Evolutionary conservation across 345 rosid genomes (phyloP).

Genomic region (Brassica juncea): DNA sequence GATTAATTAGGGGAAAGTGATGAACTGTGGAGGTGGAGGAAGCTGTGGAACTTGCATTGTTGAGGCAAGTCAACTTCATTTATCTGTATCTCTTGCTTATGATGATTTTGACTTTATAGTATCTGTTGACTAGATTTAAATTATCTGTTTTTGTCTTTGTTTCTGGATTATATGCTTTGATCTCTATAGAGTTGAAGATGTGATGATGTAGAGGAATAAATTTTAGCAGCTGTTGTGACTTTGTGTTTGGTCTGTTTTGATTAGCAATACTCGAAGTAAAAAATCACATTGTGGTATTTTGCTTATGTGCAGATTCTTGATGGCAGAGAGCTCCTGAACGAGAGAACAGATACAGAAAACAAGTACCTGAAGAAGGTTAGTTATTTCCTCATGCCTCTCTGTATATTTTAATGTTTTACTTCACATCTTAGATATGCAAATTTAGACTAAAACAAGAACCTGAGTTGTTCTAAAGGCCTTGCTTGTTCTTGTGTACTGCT

Average conservation of each 20-base stretch:
- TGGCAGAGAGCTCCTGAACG: conserved; percentile 73
- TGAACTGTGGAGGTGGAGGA: conserved; percentile 97
- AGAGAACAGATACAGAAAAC: conserved; percentile 70
- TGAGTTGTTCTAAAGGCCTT: neutral
- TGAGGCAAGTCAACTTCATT: neutral
- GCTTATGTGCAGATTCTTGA: conserved; percentile 61
- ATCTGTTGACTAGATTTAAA: too few species aligned
- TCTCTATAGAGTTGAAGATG: neutral
- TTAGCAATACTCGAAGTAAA: neutral
- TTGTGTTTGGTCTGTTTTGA: conserved; percentile 6
- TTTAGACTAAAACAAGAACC: neutral
- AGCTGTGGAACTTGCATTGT: conserved; percentile 23
- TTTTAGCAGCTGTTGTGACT: neutral
- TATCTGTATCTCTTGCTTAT: neutral
- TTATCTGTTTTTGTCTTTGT: neutral
- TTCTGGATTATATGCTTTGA: too few species aligned
- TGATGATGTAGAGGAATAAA: neutral
- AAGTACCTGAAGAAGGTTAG: neutral
- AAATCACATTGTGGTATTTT: conserved; percentile 10
- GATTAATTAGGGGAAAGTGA: conserved; percentile 68
- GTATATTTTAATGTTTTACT: neutral
- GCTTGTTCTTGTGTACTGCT: neutral
- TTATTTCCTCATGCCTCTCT: neutral
- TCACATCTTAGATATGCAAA: neutral
- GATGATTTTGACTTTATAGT: too few species aligned